These are phyloP conservation scores for Talaromyces rugulosus DNA, from an alignment of 2,329 filamentous ascomycete species.

Conservation along the genomic window DNA sequence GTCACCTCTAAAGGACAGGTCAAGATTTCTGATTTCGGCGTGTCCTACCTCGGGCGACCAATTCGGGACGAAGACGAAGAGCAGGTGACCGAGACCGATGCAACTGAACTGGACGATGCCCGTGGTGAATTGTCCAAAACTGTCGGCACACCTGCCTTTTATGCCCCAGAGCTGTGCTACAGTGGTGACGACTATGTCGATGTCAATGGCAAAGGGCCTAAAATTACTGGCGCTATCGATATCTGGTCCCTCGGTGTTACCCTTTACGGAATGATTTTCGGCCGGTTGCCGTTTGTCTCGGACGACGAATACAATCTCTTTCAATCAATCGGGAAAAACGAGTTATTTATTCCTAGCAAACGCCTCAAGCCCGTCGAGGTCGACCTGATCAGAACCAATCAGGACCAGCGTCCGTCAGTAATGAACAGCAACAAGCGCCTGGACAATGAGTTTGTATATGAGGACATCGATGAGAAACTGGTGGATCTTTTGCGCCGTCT, in stretches of 20 bases:
- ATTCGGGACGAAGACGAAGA: conserved; percentile 77
- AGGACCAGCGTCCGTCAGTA: conserved; percentile 24
- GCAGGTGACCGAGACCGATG: conserved; percentile 75
- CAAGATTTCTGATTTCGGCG: conserved; percentile 98
- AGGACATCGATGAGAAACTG: conserved; percentile 76
- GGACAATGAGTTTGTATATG: conserved; percentile 76
- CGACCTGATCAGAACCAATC: conserved; percentile 16
- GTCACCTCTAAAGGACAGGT: conserved; percentile 80
- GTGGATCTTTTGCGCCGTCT: conserved; percentile 74
- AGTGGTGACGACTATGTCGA: conserved; percentile 63
- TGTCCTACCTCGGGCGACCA: conserved; percentile 91
- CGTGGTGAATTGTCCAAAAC: conserved; percentile 90
- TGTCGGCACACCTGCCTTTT: conserved; percentile 95
- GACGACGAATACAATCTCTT: conserved; percentile 92
- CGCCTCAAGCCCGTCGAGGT: conserved; percentile 69
- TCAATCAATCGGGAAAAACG: conserved; percentile 81
- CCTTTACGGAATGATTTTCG: conserved; percentile 90
- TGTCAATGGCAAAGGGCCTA: conserved; percentile 57
- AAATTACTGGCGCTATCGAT: conserved; percentile 88
- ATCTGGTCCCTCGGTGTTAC: conserved; percentile 97
- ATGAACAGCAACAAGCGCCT: conserved; percentile 67
- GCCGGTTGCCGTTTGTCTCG: conserved; percentile 86
- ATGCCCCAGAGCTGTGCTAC: conserved; percentile 92
- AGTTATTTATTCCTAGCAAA: conserved; percentile 80
- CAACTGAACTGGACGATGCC: conserved; percentile 83